phyloP scores from a whole-genome alignment of 306 rosid genomes.

The Rubus parviflorus region DNA sequence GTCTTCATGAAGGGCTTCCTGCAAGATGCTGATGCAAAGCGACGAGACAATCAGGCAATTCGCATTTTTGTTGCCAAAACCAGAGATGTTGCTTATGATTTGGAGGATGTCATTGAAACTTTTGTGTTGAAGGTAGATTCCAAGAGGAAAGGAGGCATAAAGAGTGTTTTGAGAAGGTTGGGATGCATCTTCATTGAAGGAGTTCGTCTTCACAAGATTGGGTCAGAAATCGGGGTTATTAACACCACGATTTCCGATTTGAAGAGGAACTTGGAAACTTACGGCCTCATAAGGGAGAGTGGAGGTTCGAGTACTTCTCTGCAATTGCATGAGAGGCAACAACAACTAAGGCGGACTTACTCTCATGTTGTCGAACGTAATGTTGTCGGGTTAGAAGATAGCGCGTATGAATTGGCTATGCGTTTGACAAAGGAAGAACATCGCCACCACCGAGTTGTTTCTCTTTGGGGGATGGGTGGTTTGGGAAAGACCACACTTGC shows the following conservation, averaged over 20 bases:
- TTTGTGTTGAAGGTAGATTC: slow-evolving; percentile 13
- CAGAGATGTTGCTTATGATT: neutral
- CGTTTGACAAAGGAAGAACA: neutral
- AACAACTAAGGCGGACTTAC: slow-evolving; percentile 35
- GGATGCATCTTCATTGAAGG: slow-evolving; percentile 12
- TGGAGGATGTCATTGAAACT: slow-evolving; percentile 39
- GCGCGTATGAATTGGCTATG: neutral
- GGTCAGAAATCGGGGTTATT: slow-evolving; percentile 25
- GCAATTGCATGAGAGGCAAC: neutral
- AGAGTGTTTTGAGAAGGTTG: slow-evolving; percentile 21
- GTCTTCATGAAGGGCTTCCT: neutral
- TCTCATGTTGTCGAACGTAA: neutral
- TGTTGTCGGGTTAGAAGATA: neutral
- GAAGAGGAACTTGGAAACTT: slow-evolving; percentile 16
- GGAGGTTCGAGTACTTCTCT: no score
- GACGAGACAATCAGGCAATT: slow-evolving; percentile 28
- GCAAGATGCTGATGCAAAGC: slow-evolving; percentile 35
- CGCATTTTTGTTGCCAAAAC: neutral
- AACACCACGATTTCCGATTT: slow-evolving; percentile 31
- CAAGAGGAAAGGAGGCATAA: neutral
- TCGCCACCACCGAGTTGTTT: neutral
- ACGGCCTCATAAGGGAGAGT: no score
- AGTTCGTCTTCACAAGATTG: slow-evolving; percentile 25
- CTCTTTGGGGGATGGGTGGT: slow-evolving; percentile 29
- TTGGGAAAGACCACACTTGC: slow-evolving; percentile 24